Evolutionary conservation across 1,284 basidiomycete species (phyloP).

Genomic region (Pyrrhoderma noxium): DNA sequence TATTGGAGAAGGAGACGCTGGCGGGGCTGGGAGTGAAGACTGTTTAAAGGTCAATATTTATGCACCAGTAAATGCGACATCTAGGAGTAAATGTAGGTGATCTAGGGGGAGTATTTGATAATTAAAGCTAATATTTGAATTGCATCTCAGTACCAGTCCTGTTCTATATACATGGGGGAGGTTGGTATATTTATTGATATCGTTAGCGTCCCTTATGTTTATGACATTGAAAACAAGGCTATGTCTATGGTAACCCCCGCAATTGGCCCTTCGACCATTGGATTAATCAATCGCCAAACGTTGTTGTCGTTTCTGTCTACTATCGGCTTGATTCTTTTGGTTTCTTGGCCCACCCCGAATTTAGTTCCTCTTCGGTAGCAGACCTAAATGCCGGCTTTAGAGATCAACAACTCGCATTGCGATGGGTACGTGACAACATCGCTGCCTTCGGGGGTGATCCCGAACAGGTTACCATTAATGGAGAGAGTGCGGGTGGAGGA

Average conservation of each 20-base stretch:
- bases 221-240: constrained; percentile 31
- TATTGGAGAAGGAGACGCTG: constrained; percentile 41
- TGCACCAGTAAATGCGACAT: constrained; percentile 28
- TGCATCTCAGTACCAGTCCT: constrained; percentile 51
- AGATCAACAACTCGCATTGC: constrained; percentile 54
- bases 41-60: constrained; percentile 40
- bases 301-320: constrained; percentile 38
- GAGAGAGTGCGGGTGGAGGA: constrained; percentile 53
- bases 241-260: constrained; percentile 48
- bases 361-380: constrained; percentile 33
- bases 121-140: too few species aligned
- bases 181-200: constrained; percentile 25
- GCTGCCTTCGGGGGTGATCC: constrained; percentile 57
- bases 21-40: constrained; percentile 54
- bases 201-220: background rate
- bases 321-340: constrained; percentile 39
- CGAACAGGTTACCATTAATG: constrained; percentile 48
- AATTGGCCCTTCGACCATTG: constrained; percentile 38
- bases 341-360: constrained; percentile 37
- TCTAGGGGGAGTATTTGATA: too few species aligned
- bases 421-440: constrained; percentile 58
- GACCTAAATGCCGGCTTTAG: constrained; percentile 55
- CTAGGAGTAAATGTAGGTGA: constrained; percentile 27
- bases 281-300: constrained; percentile 33
- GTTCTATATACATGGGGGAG: constrained; percentile 63